Conservation (phyloP, 2,329 filamentous ascomycete genomes). For the Ophiocordyceps sinensis region DNA sequence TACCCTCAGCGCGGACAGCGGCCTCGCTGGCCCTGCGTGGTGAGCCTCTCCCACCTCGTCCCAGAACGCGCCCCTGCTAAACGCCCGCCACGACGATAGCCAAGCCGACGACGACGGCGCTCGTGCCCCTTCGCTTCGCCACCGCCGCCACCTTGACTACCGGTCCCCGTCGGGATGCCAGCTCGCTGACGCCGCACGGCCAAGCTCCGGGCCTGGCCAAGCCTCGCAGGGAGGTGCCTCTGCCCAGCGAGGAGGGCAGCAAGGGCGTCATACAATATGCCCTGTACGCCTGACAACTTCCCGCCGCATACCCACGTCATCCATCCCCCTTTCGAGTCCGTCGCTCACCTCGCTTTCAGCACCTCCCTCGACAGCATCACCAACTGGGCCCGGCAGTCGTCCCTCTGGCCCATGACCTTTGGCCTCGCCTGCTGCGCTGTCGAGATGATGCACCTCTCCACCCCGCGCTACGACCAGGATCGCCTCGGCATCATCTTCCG, state of each 20-base stretch:
- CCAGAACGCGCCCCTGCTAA: neutral
- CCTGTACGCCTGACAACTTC: too few relatives aligned
- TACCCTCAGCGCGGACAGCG: conserved; percentile 33
- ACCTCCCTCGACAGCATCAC: conserved; percentile 65
- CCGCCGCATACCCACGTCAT: too few relatives aligned
- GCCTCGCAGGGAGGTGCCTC: conserved; percentile 55
- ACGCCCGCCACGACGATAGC: conserved; percentile 25
- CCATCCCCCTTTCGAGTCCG: too few relatives aligned
- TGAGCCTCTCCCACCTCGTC: conserved; percentile 10
- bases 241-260: conserved; percentile 65
- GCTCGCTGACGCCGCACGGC: conserved; percentile 37
- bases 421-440: conserved; percentile 79
- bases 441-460: conserved; percentile 88
- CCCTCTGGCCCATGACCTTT: conserved; percentile 81
- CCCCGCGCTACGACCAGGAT: conserved; percentile 80
- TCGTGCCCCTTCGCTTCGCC: conserved; percentile 47
- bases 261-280: conserved; percentile 76
- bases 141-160: conserved; percentile 45
- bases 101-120: conserved; percentile 46
- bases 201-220: conserved; percentile 37
- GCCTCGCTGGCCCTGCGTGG: conserved; percentile 38
- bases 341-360: conserved; percentile 23
- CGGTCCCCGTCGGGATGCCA: conserved; percentile 49
- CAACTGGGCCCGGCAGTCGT: conserved; percentile 76
- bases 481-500: conserved; percentile 83